Percentiles rank a stretch among this genome's conserved stretches.
Evolutionary conservation across 768 basidiomycete genomes (phyloP).

Genomic region (Auricularia cornea): DNA sequence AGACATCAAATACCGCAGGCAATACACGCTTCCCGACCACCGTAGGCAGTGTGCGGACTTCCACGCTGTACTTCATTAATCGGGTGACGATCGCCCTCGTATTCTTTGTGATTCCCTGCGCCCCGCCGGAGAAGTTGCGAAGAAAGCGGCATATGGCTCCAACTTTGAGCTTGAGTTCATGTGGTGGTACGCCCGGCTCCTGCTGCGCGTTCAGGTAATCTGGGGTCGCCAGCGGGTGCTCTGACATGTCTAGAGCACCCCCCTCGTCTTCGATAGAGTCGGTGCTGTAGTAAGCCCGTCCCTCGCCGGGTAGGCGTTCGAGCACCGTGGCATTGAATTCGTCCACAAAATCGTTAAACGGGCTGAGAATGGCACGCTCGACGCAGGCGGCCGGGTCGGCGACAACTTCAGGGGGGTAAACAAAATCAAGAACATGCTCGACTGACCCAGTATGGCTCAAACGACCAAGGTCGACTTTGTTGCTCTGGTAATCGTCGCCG

Average conservation of each 20-base stretch:
- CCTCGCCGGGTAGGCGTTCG: slow-evolving; percentile 14
- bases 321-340: slow-evolving; percentile 27
- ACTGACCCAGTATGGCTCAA: not conserved
- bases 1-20: not conserved
- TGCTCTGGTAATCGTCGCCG: not conserved
- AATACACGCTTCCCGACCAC: not conserved
- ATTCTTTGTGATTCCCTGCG: not conserved
- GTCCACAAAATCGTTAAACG: slow-evolving; percentile 29
- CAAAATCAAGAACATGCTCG: not conserved
- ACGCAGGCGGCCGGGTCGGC: slow-evolving; percentile 12
- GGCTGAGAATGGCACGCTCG: slow-evolving; percentile 28
- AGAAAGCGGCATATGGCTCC: not conserved
- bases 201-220: not conserved
- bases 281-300: not conserved
- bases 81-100: not conserved
- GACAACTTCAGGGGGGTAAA: not conserved
- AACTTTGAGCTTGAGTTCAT: not conserved
- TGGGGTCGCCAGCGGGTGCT: not conserved
- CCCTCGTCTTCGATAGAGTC: not conserved
- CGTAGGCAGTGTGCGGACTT: not conserved
- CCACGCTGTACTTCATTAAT: not conserved
- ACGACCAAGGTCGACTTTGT: not conserved
- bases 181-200: not conserved
- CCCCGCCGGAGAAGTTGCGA: not conserved
- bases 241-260: not conserved